phyloP scores from a whole-genome alignment of 305 asterid species.

The Withania somnifera region DNA sequence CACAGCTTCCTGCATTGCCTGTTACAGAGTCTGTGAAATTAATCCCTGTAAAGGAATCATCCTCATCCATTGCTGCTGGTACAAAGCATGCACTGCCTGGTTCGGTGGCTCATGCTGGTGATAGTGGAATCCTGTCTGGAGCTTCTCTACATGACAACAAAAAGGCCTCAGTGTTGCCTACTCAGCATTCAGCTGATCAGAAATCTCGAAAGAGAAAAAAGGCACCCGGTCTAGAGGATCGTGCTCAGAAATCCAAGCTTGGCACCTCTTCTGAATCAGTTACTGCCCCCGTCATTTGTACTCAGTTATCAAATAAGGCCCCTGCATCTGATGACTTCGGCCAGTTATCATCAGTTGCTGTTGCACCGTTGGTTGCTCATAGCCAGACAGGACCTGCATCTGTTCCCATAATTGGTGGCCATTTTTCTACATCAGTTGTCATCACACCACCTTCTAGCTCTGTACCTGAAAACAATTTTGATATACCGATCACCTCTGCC shows the following conservation, averaged over 20 bases:
- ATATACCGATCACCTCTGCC: slow-evolving; percentile 25
- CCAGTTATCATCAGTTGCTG: slow-evolving; percentile 31
- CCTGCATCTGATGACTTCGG: slow-evolving; percentile 36
- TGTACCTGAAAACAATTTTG: slow-evolving; percentile 33
- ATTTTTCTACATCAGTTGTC: slow-evolving; percentile 61
- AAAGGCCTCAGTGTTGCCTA: slow-evolving; percentile 35
- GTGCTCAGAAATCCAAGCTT: slow-evolving; percentile 25
- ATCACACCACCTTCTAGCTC: slow-evolving; percentile 40
- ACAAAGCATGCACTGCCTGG: slow-evolving; percentile 25
- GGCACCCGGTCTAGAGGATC: slow-evolving; percentile 42
- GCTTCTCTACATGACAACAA: slow-evolving; percentile 33
- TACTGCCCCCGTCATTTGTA: slow-evolving; percentile 27
- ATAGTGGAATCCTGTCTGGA: slow-evolving; percentile 26
- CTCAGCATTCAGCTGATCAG: slow-evolving; percentile 33
- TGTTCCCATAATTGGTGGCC: slow-evolving; percentile 28
- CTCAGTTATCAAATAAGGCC: slow-evolving; percentile 25
- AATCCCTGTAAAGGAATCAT: slow-evolving; percentile 41
- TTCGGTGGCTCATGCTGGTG: slow-evolving; percentile 35
- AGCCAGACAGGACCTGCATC: slow-evolving; percentile 31
- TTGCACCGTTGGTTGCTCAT: slow-evolving; percentile 18
- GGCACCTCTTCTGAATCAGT: slow-evolving; percentile 32
- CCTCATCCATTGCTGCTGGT: slow-evolving; percentile 30
- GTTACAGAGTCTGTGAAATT: slow-evolving; percentile 43
- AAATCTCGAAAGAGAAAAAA: slow-evolving; percentile 79
- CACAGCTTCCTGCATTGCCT: slow-evolving; percentile 44